A percentile compares a stretch with the other conserved stretches of the same genome.
Conservation (phyloP, 148 eudicot species). For the Chenopodium berlandieri region DNA sequence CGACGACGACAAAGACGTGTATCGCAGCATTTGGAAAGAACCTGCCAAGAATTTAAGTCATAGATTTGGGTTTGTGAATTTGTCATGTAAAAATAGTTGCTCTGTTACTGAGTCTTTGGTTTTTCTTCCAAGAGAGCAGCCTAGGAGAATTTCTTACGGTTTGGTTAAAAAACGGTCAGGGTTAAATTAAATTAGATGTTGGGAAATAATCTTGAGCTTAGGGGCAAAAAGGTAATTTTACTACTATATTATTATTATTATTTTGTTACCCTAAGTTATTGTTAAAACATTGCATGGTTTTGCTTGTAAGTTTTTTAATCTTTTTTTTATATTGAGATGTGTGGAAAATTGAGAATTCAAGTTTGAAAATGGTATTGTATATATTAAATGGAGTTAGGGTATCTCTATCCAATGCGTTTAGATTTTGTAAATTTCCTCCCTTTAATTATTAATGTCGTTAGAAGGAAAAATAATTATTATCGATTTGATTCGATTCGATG, state of each 20-base stretch:
- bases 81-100: conserved; percentile 30
- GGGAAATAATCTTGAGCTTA: conserved; percentile 11
- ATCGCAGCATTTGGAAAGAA: neutral
- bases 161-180: conserved; percentile 17
- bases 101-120: conserved; percentile 28
- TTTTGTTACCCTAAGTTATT: conserved; percentile 2
- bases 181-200: neutral
- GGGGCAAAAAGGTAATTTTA: conserved; percentile 6
- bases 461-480: neutral
- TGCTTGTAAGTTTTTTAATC: conserved; percentile 18
- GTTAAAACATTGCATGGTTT: conserved; percentile 19
- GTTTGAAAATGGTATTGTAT: conserved; percentile 12
- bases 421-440: neutral
- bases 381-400: neutral
- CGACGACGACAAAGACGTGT: neutral
- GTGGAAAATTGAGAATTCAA: conserved; percentile 8
- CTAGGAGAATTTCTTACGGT: conserved; percentile 27
- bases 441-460: neutral
- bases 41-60: conserved; percentile 8
- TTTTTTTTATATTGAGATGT: neutral
- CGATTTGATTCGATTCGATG: too few relatives aligned
- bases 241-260: neutral
- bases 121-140: conserved; percentile 26
- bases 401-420: neutral
- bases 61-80: conserved; percentile 26